Evolutionary conservation across 2,329 filamentous ascomycete genomes (phyloP).

Genomic region (Alternaria triticimaculans): DNA sequence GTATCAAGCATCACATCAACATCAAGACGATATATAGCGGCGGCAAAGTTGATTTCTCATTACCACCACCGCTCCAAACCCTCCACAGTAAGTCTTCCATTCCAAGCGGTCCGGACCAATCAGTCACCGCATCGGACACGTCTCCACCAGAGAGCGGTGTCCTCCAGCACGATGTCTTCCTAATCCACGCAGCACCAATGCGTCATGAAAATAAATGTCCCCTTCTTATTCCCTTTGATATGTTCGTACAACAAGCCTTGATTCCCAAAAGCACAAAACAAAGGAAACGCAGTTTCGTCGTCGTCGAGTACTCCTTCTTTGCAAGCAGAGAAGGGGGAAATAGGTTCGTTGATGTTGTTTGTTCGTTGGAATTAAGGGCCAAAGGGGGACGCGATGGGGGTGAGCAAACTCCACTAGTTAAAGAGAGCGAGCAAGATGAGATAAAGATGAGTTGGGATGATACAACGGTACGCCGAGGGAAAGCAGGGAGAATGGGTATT

Average conservation of each 20-base stretch:
- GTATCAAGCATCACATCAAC: slow-evolving; percentile 3
- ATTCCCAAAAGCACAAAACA: slow-evolving; percentile 25
- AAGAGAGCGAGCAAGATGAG: slow-evolving; percentile 20
- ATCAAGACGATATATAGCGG: slow-evolving; percentile 28
- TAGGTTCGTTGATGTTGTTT: slow-evolving; percentile 16
- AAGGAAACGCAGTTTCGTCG: slow-evolving; percentile 46
- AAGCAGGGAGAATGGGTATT: slow-evolving; percentile 29
- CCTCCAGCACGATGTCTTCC: slow-evolving; percentile 30
- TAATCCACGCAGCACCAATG: slow-evolving; percentile 29
- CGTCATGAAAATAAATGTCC: slow-evolving; percentile 28
- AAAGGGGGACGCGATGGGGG: slow-evolving; percentile 29
- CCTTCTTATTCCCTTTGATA: slow-evolving; percentile 11
- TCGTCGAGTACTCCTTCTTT: slow-evolving; percentile 40
- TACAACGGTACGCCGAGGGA: slow-evolving; percentile 37
- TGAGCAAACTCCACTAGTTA: slow-evolving; percentile 33
- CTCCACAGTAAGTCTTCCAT: slow-evolving; percentile 29
- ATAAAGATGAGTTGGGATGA: slow-evolving; percentile 19
- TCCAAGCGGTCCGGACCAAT: slow-evolving; percentile 38
- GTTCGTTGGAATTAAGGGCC: slow-evolving; percentile 12
- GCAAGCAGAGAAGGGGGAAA: slow-evolving; percentile 25
- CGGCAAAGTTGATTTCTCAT: slow-evolving; percentile 36
- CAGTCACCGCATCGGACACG: slow-evolving; percentile 26
- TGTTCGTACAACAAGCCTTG: slow-evolving; percentile 18
- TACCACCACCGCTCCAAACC: slow-evolving; percentile 37
- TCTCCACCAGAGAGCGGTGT: slow-evolving; percentile 28